These are phyloP conservation scores for Dryadomyces quercus-mongolicae DNA, from an alignment of 2,329 filamentous ascomycete species.

Conservation along the genomic window DNA sequence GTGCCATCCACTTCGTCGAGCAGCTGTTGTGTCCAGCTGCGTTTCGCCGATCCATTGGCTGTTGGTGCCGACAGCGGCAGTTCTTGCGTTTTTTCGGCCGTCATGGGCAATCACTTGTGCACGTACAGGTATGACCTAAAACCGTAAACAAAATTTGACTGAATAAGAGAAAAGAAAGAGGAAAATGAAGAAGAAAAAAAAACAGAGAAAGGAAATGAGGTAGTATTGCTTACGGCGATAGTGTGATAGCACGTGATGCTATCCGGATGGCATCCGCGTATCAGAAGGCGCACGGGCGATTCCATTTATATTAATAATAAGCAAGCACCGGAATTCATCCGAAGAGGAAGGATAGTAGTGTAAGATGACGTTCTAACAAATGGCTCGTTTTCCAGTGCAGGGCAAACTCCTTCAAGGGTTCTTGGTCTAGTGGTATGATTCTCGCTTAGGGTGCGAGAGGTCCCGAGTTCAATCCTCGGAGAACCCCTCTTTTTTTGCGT, in stretches of 20 bases:
- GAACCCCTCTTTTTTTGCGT: constrained; percentile 2
- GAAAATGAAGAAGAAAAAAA: background rate
- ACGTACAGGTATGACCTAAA: too few species aligned
- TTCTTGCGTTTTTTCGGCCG: background rate
- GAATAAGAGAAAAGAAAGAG: background rate
- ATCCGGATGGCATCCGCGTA: background rate
- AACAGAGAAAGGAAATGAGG: background rate
- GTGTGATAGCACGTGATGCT: background rate
- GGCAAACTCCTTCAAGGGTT: background rate
- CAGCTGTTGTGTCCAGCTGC: background rate
- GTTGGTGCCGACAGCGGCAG: background rate
- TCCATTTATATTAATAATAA: too few species aligned
- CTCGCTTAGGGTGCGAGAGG: constrained; percentile 41
- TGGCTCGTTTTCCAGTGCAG: background rate
- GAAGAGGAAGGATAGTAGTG: background rate
- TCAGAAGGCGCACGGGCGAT: too few species aligned
- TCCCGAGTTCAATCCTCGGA: constrained; percentile 6
- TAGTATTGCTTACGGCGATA: background rate
- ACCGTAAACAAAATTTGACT: background rate
- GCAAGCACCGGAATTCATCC: background rate
- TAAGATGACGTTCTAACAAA: background rate
- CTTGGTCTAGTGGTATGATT: constrained; percentile 50
- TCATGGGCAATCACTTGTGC: background rate
- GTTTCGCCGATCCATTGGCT: background rate
- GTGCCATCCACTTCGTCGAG: constrained; percentile 9